Evolutionary conservation across 306 rosid genomes (phyloP).

Genomic region (Lotus japonicus): DNA sequence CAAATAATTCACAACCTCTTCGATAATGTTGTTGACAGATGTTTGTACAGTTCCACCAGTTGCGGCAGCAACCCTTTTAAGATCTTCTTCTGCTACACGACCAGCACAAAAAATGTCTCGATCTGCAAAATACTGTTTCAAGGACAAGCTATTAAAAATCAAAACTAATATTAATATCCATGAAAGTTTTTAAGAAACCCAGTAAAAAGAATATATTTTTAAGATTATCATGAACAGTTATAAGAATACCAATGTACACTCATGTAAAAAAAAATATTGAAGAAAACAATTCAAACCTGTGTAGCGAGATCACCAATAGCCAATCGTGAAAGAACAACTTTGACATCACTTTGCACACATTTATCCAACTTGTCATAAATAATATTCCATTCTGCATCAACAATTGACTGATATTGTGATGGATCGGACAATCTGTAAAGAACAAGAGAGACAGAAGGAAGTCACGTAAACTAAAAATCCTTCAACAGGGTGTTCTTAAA

Average conservation of each 20-base stretch:
- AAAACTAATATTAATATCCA: background rate
- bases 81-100: constrained; percentile 95
- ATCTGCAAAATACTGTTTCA: constrained; percentile 94
- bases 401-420: constrained; percentile 92
- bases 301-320: constrained; percentile 98
- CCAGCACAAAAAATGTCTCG: constrained; percentile 98
- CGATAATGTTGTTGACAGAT: constrained; percentile 84
- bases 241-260: no score
- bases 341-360: constrained; percentile 92
- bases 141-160: constrained; percentile 8
- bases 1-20: constrained; percentile 51
- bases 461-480: background rate
- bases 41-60: constrained; percentile 97
- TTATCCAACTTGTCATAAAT: constrained; percentile 94
- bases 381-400: constrained; percentile 99
- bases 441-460: constrained; percentile 1
- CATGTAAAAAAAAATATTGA: background rate
- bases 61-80: constrained; percentile 91
- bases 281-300: constrained; percentile 49
- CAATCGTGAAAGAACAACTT: constrained; percentile 92
- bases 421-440: constrained; percentile 87
- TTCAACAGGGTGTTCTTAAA: background rate
- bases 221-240: no score
- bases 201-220: background rate
- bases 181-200: background rate